Evolutionary conservation across 129 eudicot species (phyloP).

Genomic region (Tagetes erecta): DNA sequence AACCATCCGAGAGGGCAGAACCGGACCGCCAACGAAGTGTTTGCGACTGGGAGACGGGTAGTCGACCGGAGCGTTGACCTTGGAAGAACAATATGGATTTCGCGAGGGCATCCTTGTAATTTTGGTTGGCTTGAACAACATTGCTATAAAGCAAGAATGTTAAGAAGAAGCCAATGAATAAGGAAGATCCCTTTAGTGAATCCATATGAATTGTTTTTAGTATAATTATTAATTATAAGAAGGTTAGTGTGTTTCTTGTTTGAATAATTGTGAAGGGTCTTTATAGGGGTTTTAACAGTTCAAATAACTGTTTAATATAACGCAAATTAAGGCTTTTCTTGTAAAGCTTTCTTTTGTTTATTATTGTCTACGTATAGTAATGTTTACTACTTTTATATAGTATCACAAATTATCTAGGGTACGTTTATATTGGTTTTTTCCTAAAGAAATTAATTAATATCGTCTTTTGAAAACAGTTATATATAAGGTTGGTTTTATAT

Average conservation of each 20-base stretch:
- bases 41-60: constrained; percentile 49
- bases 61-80: constrained; percentile 86
- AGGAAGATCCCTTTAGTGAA: constrained; percentile 23
- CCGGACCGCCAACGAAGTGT: constrained; percentile 59
- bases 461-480: constrained; percentile 4
- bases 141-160: constrained; percentile 31
- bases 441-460: constrained; percentile 20
- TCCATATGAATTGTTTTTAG: constrained; percentile 15
- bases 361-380: constrained; percentile 23
- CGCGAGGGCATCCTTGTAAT: constrained; percentile 87
- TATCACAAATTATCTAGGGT: not conserved
- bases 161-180: constrained; percentile 25
- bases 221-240: not conserved
- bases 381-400: constrained; percentile 19
- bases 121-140: constrained; percentile 44
- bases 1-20: constrained; percentile 71
- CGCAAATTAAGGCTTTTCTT: constrained; percentile 46
- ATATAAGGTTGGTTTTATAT: not conserved
- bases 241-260: constrained; percentile 32
- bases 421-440: constrained; percentile 25
- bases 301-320: constrained; percentile 28
- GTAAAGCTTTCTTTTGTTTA: constrained; percentile 30
- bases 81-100: constrained; percentile 84
- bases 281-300: constrained; percentile 23
- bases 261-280: constrained; percentile 23